These are phyloP conservation scores for Globisporangium paroecandrum DNA, from an alignment of 352 stramenopile species.

Conservation along the genomic window DNA sequence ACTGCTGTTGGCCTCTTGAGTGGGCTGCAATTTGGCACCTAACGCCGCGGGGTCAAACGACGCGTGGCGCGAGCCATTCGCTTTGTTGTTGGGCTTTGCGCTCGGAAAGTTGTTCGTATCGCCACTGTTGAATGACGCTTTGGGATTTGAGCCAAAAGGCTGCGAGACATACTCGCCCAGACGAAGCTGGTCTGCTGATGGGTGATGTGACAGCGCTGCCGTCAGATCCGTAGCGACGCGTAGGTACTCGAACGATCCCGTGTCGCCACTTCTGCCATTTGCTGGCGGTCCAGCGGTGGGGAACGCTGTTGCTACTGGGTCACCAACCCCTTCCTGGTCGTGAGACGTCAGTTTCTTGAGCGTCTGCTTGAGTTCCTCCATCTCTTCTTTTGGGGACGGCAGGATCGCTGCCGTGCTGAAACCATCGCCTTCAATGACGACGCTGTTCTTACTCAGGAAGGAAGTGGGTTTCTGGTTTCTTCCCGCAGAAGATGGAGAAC, in stretches of 20 bases:
- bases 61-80: constrained; percentile 10
- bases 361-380: constrained; percentile 70
- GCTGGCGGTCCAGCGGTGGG: background rate
- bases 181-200: constrained; percentile 22
- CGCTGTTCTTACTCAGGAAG: constrained; percentile 11
- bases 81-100: background rate
- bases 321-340: constrained; percentile 18
- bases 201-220: background rate
- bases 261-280: background rate
- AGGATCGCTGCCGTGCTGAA: constrained; percentile 25
- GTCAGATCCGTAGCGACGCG: constrained; percentile 24
- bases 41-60: constrained; percentile 24
- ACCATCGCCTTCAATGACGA: background rate
- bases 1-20: constrained; percentile 6
- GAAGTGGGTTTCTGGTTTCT: constrained; percentile 6
- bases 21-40: constrained; percentile 11
- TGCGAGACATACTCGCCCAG: constrained; percentile 21
- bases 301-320: background rate
- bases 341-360: constrained; percentile 56
- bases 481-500: background rate
- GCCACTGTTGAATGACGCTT: background rate
- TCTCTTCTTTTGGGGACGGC: constrained; percentile 43
- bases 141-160: background rate
- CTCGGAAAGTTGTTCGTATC: background rate
- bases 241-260: constrained; percentile 20